phyloP scores from a whole-genome alignment of 129 eudicot genomes.

The Smallanthus sonchifolius region DNA sequence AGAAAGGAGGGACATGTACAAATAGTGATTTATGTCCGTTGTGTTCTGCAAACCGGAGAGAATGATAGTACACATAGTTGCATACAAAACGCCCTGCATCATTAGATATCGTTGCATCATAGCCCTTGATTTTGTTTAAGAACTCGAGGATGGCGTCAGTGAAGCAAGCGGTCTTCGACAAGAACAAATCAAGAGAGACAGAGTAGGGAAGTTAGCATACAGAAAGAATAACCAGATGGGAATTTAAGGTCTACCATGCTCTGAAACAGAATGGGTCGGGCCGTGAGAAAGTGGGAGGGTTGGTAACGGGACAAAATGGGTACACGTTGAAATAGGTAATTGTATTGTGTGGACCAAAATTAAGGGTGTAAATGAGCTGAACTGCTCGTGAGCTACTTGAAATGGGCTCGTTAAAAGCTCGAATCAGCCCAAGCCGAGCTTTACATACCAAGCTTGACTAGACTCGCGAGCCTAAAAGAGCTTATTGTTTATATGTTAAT shows the following conservation, averaged over 20 bases:
- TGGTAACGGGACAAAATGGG: not conserved
- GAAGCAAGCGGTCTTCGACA: constrained; percentile 44
- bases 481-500: too few species aligned
- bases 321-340: not conserved
- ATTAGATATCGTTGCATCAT: constrained; percentile 43
- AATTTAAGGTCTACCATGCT: not conserved
- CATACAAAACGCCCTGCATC: constrained; percentile 80
- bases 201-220: not conserved
- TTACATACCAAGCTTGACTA: too few species aligned
- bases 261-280: not conserved
- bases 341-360: not conserved
- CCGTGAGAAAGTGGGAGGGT: not conserved
- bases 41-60: constrained; percentile 62
- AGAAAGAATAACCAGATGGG: not conserved
- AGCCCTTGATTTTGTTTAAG: constrained; percentile 39
- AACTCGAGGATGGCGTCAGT: constrained; percentile 41
- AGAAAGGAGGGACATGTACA: constrained; percentile 70
- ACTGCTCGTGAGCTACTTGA: too few species aligned
- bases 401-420: not conserved
- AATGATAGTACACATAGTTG: constrained; percentile 75
- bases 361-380: not conserved
- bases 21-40: constrained; percentile 68
- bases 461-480: too few species aligned
- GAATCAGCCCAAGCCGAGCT: too few species aligned
- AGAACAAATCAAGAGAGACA: constrained; percentile 3